A percentile compares a stretch with the other conserved stretches of the same genome.
phyloP scores from a whole-genome alignment of 2,329 filamentous ascomycete species.

The Paecilomyces niveus region DNA sequence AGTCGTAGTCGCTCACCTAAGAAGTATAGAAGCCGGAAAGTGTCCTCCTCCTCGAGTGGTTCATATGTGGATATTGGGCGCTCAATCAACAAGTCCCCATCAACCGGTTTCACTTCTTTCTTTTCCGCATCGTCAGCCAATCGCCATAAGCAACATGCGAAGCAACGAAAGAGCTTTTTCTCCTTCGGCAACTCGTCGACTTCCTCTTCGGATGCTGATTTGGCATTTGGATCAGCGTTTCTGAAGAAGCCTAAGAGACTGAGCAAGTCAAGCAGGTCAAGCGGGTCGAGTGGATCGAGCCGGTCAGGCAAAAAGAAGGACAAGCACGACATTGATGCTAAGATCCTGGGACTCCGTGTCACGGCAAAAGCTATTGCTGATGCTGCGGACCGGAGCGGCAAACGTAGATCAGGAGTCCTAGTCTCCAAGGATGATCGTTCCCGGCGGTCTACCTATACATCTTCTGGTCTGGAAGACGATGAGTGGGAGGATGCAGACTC shows the following conservation, averaged over 20 bases:
- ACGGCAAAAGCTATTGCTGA: conserved; percentile 36
- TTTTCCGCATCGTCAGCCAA: conserved; percentile 52
- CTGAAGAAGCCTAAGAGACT: conserved; percentile 17
- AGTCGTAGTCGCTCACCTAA: conserved; percentile 25
- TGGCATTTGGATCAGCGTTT: conserved; percentile 59
- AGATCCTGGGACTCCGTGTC: conserved; percentile 42
- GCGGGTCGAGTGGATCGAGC: conserved; percentile 10
- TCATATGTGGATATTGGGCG: conserved; percentile 57
- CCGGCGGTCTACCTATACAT: conserved; percentile 18
- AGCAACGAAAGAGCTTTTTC: conserved; percentile 45
- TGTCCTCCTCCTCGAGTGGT: conserved; percentile 49
- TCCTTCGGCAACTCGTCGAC: conserved; percentile 58
- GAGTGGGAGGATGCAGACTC: conserved; percentile 55
- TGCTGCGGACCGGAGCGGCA: conserved; percentile 26
- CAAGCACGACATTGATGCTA: conserved; percentile 36
- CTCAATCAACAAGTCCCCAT: not conserved
- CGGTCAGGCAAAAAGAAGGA: conserved; percentile 28
- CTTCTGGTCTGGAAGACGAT: conserved; percentile 39
- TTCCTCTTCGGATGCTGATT: conserved; percentile 60
- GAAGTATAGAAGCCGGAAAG: conserved; percentile 23
- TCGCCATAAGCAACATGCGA: conserved; percentile 46
- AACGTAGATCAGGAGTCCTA: conserved; percentile 28
- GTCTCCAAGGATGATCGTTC: conserved; percentile 20
- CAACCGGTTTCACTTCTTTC: not conserved
- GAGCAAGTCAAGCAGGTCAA: conserved; percentile 4